Conservation (phyloP, 768 basidiomycete genomes). For the Tulasnella sp. region DNA sequence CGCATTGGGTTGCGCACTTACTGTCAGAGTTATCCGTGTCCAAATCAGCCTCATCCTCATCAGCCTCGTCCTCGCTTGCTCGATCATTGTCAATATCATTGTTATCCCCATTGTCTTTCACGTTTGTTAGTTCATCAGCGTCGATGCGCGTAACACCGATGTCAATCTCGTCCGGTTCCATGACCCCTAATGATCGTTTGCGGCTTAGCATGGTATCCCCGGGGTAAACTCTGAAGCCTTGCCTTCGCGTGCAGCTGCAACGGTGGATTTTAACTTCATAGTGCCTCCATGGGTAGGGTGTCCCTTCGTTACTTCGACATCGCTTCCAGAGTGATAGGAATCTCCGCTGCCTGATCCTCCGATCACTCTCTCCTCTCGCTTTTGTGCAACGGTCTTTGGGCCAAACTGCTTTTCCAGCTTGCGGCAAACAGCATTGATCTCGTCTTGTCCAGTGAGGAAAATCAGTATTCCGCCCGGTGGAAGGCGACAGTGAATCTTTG, state of each 20-base stretch:
- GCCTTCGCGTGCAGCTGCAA: too few relatives aligned
- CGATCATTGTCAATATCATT: slow-evolving; percentile 49
- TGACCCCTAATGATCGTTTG: not conserved
- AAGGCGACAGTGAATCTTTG: slow-evolving; percentile 84
- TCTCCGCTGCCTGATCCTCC: too few relatives aligned
- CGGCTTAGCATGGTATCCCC: too few relatives aligned
- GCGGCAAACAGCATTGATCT: slow-evolving; percentile 77
- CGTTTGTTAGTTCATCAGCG: slow-evolving; percentile 65
- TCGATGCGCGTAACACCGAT: slow-evolving; percentile 52
- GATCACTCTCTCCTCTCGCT: slow-evolving; percentile 23
- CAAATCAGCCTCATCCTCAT: slow-evolving; percentile 49
- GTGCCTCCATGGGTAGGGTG: too few relatives aligned
- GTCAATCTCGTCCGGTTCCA: not conserved
- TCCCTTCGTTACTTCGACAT: too few relatives aligned
- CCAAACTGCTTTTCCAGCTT: slow-evolving; percentile 74
- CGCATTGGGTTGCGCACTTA: slow-evolving; percentile 8
- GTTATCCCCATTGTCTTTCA: slow-evolving; percentile 40
- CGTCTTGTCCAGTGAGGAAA: slow-evolving; percentile 92
- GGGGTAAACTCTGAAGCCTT: too few relatives aligned
- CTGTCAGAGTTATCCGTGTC: slow-evolving; percentile 56
- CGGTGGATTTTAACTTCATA: too few relatives aligned
- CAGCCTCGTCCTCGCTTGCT: slow-evolving; percentile 56
- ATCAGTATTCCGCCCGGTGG: slow-evolving; percentile 90
- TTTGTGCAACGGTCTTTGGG: slow-evolving; percentile 46
- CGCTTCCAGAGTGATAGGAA: too few relatives aligned